Base-by-base conservation (phyloP, 495 filamentous ascomycete species). In the Lasiosphaeriaceae sp. region DNA sequence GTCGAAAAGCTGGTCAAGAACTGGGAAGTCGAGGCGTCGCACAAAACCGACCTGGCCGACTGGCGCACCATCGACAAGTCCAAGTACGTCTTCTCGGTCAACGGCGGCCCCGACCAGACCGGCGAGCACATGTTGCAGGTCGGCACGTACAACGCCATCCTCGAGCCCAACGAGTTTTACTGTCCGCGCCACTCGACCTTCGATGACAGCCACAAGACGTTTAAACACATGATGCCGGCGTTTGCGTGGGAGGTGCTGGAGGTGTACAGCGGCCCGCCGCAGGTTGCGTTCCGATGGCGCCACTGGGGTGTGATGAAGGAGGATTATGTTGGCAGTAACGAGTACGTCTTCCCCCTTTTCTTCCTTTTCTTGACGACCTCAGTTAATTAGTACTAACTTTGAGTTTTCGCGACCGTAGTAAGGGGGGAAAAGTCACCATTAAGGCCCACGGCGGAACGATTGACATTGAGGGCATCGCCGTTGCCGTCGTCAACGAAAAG, bases 1-100 rank as follows among this genome's bases (percentile, higher is more conserved):
- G 82, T 88, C 55, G 77, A 87, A 61, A 86, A 86, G 67, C 80
- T 87, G 0, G 84, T 87, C 64, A 87, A 88, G 67, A 87, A 87
- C 73, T 87, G 85, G 85, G 84, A 87, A 65, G 79, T 86, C 59
- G 85, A 88, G 69, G 84, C 85, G 11, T 84, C 80, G 5, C 85
- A 84, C 79, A 88, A 87, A 65, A 75, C 72, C 8, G 60, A 71
- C 23, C 73, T 86, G 1, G 29, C 61, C n/a, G 81, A 87, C 71
- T 87, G 84, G 83, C 77, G 83, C 45, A 87, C 85, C 20, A 73
- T 86, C 61, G 79, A 85, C 62, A 73, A 62, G 5, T 52, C 68
- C 1, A 74, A 74, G 43, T 87, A 86, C 73, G 73, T 64, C 21
- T 86, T 87, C 64, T 73, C 80, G n/a, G 75, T 87, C 61, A 85